A percentile compares a stretch with the other conserved stretches of the same genome.
Evolutionary conservation across 1,284 basidiomycete species (phyloP).

Genomic region (Anthracocystis panici-leucophaei): DNA sequence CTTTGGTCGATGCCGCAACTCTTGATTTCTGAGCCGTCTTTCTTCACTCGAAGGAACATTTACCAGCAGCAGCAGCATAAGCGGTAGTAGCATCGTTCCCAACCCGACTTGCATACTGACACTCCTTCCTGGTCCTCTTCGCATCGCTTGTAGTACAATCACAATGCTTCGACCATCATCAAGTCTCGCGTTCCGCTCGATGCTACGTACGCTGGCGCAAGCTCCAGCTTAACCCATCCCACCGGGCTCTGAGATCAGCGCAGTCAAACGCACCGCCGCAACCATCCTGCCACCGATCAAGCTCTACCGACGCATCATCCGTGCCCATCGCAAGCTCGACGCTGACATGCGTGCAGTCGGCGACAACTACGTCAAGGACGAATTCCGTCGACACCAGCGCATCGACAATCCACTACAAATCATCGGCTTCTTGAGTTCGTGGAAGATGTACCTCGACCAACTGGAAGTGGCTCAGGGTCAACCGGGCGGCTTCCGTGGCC

Average conservation of each 20-base stretch:
- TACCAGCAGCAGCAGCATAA: slow-evolving; percentile 1
- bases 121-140: not conserved
- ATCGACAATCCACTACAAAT: slow-evolving; percentile 68
- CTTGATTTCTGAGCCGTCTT: slow-evolving; percentile 51
- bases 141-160: not conserved
- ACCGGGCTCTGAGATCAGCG: slow-evolving; percentile 34
- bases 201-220: slow-evolving; percentile 27
- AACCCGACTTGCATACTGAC: slow-evolving; percentile 7
- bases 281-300: slow-evolving; percentile 65
- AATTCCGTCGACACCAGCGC: slow-evolving; percentile 62
- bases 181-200: slow-evolving; percentile 16
- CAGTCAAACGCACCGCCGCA: slow-evolving; percentile 39
- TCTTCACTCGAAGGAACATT: not conserved
- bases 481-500: slow-evolving; percentile 44
- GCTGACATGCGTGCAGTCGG: slow-evolving; percentile 68
- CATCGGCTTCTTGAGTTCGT: slow-evolving; percentile 67
- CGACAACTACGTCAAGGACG: slow-evolving; percentile 69
- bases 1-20: slow-evolving; percentile 58
- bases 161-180: slow-evolving; percentile 39
- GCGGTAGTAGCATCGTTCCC: not conserved
- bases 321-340: slow-evolving; percentile 60
- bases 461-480: slow-evolving; percentile 53
- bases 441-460: slow-evolving; percentile 69
- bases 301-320: slow-evolving; percentile 65
- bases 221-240: slow-evolving; percentile 49